Conservation (phyloP, 306 rosid genomes). For the Acacia acuminata region DNA sequence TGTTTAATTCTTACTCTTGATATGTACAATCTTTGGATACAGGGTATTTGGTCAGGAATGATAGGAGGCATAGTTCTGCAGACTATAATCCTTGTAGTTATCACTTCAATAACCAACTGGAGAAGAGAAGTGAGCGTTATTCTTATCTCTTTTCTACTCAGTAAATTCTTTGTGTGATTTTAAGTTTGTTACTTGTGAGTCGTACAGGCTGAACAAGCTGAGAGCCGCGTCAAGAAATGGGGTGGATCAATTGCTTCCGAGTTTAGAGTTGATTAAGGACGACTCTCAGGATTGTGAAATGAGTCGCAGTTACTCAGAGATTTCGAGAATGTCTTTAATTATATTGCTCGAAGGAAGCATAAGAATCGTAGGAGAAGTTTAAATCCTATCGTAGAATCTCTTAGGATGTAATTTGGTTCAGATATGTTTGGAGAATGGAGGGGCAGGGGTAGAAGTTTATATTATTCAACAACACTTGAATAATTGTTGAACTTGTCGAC, state of each 20-base stretch:
- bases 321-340: neutral
- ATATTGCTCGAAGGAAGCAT: neutral
- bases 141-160: neutral
- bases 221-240: slow-evolving; percentile 68
- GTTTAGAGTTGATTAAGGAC: neutral
- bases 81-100: slow-evolving; percentile 54
- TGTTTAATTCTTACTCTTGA: neutral
- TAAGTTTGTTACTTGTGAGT: slow-evolving; percentile 16
- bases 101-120: slow-evolving; percentile 69
- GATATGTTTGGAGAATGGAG: neutral
- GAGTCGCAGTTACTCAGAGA: neutral
- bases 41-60: slow-evolving; percentile 91
- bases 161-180: neutral
- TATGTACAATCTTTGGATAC: slow-evolving; percentile 15
- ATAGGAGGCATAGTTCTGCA: slow-evolving; percentile 74
- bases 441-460: neutral
- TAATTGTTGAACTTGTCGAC: neutral
- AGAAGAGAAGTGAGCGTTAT: slow-evolving; percentile 55
- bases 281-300: no score
- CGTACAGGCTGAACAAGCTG: slow-evolving; percentile 77
- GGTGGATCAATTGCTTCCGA: slow-evolving; percentile 52
- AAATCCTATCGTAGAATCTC: neutral
- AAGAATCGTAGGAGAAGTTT: neutral
- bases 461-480: neutral
- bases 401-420: neutral